phyloP scores from a whole-genome alignment of 2,329 filamentous ascomycete species.

The Rasamsonia emersonii region DNA sequence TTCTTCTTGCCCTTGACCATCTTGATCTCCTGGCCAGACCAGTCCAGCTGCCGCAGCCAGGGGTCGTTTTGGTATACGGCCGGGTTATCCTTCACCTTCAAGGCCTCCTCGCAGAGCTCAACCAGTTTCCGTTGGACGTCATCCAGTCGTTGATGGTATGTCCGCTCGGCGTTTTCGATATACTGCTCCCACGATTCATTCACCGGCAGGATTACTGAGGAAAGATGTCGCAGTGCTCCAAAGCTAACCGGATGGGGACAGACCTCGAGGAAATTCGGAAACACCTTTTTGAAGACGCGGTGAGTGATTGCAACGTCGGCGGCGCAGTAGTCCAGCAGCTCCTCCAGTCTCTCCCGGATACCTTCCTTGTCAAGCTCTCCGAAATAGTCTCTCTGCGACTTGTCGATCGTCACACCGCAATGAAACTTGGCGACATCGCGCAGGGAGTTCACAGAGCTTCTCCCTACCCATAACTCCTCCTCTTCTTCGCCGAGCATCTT shows the following conservation, averaged over 20 bases:
- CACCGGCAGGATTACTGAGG: slow-evolving; percentile 84
- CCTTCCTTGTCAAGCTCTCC: slow-evolving; percentile 67
- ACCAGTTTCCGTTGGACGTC: slow-evolving; percentile 70
- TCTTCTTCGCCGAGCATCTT: slow-evolving; percentile 68
- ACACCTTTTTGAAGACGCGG: slow-evolving; percentile 85
- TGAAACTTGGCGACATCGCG: slow-evolving; percentile 96
- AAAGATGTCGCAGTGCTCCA: slow-evolving; percentile 84
- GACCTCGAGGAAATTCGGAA: slow-evolving; percentile 77
- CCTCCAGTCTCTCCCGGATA: slow-evolving; percentile 63
- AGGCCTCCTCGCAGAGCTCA: slow-evolving; percentile 64
- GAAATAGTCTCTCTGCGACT: slow-evolving; percentile 77
- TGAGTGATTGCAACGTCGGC: slow-evolving; percentile 91
- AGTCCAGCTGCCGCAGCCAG: slow-evolving; percentile 90
- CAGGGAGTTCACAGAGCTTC: slow-evolving; percentile 90
- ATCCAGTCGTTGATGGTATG: slow-evolving; percentile 66
- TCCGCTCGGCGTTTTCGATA: slow-evolving; percentile 72
- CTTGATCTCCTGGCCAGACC: slow-evolving; percentile 84
- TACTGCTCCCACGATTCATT: slow-evolving; percentile 83
- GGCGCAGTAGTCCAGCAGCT: slow-evolving; percentile 87
- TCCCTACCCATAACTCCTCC: slow-evolving; percentile 89
- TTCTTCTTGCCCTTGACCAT: slow-evolving; percentile 92
- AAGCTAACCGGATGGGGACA: slow-evolving; percentile 98
- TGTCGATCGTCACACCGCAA: slow-evolving; percentile 84
- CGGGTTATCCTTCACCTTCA: slow-evolving; percentile 61
- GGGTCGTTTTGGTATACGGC: slow-evolving; percentile 69